Evolutionary conservation across 768 basidiomycete species (phyloP).

Genomic region (Guyanaporus albipodus): DNA sequence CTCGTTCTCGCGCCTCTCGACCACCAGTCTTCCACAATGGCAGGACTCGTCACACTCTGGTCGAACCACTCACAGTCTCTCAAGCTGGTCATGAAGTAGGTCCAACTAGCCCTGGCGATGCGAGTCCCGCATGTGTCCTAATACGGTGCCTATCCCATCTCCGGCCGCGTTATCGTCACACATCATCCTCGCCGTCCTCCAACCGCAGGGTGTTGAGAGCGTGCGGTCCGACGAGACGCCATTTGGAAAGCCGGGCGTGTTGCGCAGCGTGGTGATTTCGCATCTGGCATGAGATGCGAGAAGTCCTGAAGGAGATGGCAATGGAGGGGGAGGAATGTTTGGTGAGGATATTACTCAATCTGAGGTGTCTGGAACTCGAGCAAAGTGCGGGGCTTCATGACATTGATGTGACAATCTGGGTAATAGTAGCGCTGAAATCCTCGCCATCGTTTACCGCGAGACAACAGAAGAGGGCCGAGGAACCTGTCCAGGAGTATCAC

Average conservation of each 20-base stretch:
- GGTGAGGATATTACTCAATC: too few species aligned
- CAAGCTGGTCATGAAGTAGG: slow-evolving; percentile 64
- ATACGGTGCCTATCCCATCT: slow-evolving; percentile 61
- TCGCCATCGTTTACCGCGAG: too few species aligned
- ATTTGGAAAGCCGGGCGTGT: slow-evolving; percentile 62
- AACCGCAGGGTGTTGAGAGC: slow-evolving; percentile 37
- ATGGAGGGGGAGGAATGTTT: too few species aligned
- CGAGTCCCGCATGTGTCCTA: slow-evolving; percentile 3
- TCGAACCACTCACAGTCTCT: slow-evolving; percentile 61
- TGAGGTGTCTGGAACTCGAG: too few species aligned
- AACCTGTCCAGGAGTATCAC: too few species aligned
- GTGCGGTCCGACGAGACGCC: slow-evolving; percentile 33
- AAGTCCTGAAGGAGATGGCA: slow-evolving; percentile 47
- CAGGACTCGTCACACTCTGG: slow-evolving; percentile 57
- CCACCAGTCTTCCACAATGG: slow-evolving; percentile 63
- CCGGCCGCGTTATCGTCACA: slow-evolving; percentile 61
- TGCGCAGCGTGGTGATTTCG: slow-evolving; percentile 64
- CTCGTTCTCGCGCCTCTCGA: slow-evolving; percentile 41
- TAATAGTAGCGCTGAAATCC: too few species aligned
- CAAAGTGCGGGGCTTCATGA: too few species aligned
- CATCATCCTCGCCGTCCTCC: slow-evolving; percentile 55
- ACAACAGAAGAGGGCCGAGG: too few species aligned
- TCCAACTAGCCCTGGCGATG: background rate
- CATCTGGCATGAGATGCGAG: slow-evolving; percentile 81
- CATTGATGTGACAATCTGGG: too few species aligned